Conservation (phyloP, 2,329 filamentous ascomycete genomes). For the Fusarium aywerte region DNA sequence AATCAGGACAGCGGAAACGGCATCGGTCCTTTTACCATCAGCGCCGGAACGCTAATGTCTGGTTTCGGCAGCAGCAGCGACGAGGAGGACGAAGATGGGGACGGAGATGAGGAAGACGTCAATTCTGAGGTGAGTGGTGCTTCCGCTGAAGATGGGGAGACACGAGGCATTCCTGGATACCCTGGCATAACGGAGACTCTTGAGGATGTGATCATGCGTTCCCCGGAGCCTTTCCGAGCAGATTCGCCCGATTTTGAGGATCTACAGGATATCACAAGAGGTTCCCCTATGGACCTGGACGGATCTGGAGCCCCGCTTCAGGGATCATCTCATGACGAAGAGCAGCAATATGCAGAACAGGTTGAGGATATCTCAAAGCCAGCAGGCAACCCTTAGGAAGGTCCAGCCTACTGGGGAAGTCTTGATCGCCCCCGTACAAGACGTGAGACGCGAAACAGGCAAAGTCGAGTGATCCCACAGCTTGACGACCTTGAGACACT, state of each 20-base stretch:
- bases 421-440: conserved; percentile 26
- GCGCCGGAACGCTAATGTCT: conserved; percentile 80
- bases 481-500: conserved; percentile 46
- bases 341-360: conserved; percentile 35
- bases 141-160: conserved; percentile 49
- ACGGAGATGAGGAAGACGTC: conserved; percentile 82
- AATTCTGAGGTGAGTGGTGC: conserved; percentile 71
- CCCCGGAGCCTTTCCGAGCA: conserved; percentile 45
- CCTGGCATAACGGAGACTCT: conserved; percentile 44
- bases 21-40: conserved; percentile 77
- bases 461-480: conserved; percentile 5
- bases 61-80: conserved; percentile 96
- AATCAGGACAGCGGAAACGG: conserved; percentile 72
- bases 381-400: conserved; percentile 38
- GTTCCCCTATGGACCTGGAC: conserved; percentile 40
- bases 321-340: conserved; percentile 20
- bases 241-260: conserved; percentile 38
- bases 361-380: conserved; percentile 36
- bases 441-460: conserved; percentile 13
- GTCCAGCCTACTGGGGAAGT: conserved; percentile 26
- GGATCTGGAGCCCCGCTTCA: conserved; percentile 17
- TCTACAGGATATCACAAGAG: conserved; percentile 34
- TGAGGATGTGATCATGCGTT: conserved; percentile 49
- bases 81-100: conserved; percentile 94
- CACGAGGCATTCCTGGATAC: conserved; percentile 44